A percentile compares a stretch with the other conserved stretches of the same genome.
Evolutionary conservation across 2,329 filamentous ascomycete species (phyloP).

Genomic region (Colletotrichum plurivorum): DNA sequence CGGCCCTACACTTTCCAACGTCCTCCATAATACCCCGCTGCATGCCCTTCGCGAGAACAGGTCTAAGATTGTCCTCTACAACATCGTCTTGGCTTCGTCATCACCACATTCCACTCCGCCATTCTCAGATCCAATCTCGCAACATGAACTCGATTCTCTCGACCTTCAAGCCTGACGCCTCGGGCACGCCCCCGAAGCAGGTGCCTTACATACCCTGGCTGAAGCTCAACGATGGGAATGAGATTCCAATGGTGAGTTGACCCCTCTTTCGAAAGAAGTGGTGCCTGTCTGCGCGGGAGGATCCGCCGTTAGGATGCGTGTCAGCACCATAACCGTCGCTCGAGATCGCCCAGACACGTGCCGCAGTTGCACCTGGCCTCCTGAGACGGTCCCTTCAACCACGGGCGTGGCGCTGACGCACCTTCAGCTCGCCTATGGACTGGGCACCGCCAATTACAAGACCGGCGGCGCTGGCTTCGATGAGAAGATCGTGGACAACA

Average conservation of each 20-base stretch:
- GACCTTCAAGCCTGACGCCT: constrained; percentile 55
- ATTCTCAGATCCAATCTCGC: constrained; percentile 5
- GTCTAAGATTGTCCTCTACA: constrained; percentile 11
- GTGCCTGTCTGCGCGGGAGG: not conserved
- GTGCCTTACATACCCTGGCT: constrained; percentile 65
- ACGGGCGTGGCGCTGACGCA: constrained; percentile 5
- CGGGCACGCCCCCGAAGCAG: constrained; percentile 58
- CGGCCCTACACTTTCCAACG: not conserved
- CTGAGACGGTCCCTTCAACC: constrained; percentile 2
- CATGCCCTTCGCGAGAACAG: constrained; percentile 16
- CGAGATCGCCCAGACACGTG: not conserved
- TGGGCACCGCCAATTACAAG: constrained; percentile 78
- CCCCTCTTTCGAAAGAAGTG: not conserved
- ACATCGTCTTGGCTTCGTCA: constrained; percentile 22
- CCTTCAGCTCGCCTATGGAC: constrained; percentile 77
- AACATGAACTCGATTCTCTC: constrained; percentile 61
- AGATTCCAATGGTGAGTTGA: constrained; percentile 75
- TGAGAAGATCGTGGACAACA: constrained; percentile 62
- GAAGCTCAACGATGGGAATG: constrained; percentile 81
- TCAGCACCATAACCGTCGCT: constrained; percentile 14
- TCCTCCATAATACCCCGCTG: not conserved
- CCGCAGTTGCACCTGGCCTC: not conserved
- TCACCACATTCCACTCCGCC: constrained; percentile 5
- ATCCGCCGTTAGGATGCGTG: not conserved
- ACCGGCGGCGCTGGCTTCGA: constrained; percentile 68